Base-by-base conservation (phyloP, 768 basidiomycete genomes). In the Mycena venus region DNA sequence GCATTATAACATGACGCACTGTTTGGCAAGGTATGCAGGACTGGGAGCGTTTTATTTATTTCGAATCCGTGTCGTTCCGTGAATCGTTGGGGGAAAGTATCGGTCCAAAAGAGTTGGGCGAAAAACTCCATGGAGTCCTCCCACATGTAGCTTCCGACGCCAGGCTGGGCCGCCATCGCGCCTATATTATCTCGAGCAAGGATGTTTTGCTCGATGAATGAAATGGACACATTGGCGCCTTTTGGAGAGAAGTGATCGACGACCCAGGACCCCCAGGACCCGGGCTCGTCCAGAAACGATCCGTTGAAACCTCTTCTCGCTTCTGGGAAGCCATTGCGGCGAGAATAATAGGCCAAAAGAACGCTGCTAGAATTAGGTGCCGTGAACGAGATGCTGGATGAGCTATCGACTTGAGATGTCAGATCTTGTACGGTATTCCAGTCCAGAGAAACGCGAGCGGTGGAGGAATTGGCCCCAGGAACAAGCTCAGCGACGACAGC, bases 71-170 rank as follows among this genome's bases (percentile, higher is more conserved):
- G 75, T 36, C 75, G 72, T n/a, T 76, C 75, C 23, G 49, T 25
- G 51, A 76, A 76, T 36, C 75, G 63, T 40, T 74, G 68, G 10
- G 68, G 55, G 11, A 76, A 74, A 60, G 49, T 44, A 31, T 73
- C 72, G 4, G 75, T 76, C 75, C 75, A 76, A 49, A 76, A 73
- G 25, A 76, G 42, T 51, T 76, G 75, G 10, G 64, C 72, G 29
- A 63, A 44, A 32, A 74, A 76, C 55, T 76, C 75, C 75, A 76
- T 76, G 17, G 63, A 67, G 29, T 76, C 75, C 38, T 76, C 75
- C 75, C 75, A 76, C 68, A 76, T 70, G 47, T 76, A 76, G 34
- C 66, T 65, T 27, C 75, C 75, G 12, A 76, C 75, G 17, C 75
- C 75, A 6, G 75, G 75, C 49, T 65, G 72, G 2, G 68, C 65